Conservation (phyloP, 306 rosid species). For the Dalbergia cochinchinensis region DNA sequence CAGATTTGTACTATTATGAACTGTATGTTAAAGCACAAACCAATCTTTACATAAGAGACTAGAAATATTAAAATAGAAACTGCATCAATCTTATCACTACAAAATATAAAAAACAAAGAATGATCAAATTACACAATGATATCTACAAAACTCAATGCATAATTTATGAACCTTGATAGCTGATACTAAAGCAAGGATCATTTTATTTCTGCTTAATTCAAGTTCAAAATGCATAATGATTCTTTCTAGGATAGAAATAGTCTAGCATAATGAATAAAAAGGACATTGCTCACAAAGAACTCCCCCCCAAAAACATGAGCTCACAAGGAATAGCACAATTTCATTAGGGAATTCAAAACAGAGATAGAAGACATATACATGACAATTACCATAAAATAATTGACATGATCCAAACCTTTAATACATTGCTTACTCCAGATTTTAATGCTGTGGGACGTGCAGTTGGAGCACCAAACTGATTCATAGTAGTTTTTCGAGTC, state of each 20-base stretch:
- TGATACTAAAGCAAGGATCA: conserved; percentile 11
- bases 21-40: conserved; percentile 9
- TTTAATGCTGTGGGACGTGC: conserved; percentile 74
- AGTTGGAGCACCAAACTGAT: conserved; percentile 74
- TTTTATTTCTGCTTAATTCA: conserved; percentile 37
- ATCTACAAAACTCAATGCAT: conserved; percentile 15
- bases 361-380: conserved; percentile 20
- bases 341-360: conserved; percentile 35
- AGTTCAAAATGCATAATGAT: conserved; percentile 23
- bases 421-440: conserved; percentile 81
- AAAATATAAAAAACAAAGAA: conserved; percentile 15
- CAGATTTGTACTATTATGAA: conserved; percentile 7
- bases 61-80: not conserved
- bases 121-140: conserved; percentile 1
- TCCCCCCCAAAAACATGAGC: conserved; percentile 14
- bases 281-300: conserved; percentile 12
- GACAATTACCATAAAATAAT: conserved; percentile 23
- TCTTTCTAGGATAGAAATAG: not conserved
- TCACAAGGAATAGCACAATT: conserved; percentile 6
- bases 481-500: conserved; percentile 72
- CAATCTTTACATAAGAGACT: not conserved
- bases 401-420: conserved; percentile 32
- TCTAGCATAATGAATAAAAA: conserved; percentile 26
- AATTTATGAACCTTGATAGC: conserved; percentile 11
- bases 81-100: conserved; percentile 7